A percentile compares a stretch with the other conserved stretches of the same genome.
Conservation (phyloP, 371 early-diverging fungal genomes). For the Rhizomucor miehei region DNA sequence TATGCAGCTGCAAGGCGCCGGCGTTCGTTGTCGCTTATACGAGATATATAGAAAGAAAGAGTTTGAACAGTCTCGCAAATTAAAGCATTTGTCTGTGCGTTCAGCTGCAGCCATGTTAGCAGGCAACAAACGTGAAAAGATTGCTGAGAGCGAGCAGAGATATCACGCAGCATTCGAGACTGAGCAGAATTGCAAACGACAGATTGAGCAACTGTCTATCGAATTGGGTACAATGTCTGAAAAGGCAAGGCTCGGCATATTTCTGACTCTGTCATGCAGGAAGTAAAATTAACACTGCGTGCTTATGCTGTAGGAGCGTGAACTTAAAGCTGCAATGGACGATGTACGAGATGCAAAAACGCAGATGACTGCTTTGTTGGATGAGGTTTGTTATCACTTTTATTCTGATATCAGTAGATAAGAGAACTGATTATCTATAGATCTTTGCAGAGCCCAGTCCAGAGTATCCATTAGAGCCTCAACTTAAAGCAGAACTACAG, state of each 20-base stretch:
- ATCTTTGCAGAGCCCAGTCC: conserved; percentile 23
- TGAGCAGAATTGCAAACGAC: conserved; percentile 34
- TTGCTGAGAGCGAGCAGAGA: conserved; percentile 31
- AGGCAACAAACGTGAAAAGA: conserved; percentile 37
- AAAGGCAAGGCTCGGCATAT: conserved; percentile 11
- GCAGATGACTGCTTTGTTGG: not conserved
- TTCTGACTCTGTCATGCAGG: not conserved
- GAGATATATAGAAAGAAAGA: conserved; percentile 31
- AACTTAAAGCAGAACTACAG: conserved; percentile 24
- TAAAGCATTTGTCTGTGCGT: conserved; percentile 32
- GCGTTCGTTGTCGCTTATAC: not conserved
- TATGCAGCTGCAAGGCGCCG: not conserved
- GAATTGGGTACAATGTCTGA: conserved; percentile 7
- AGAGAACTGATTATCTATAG: conserved; percentile 7
- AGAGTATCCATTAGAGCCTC: conserved; percentile 25
- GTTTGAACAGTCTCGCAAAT: conserved; percentile 32
- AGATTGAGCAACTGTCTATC: conserved; percentile 18
- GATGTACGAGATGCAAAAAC: too few relatives aligned
- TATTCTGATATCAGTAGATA: too few relatives aligned
- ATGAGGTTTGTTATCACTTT: conserved; percentile 14
- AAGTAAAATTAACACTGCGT: not conserved
- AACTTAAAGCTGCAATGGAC: too few relatives aligned
- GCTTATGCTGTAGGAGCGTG: not conserved
- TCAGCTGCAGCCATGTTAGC: conserved; percentile 39
- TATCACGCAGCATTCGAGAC: conserved; percentile 43